phyloP scores from a whole-genome alignment of 176 grass and related monocot species.

The Phyllostachys edulis region DNA sequence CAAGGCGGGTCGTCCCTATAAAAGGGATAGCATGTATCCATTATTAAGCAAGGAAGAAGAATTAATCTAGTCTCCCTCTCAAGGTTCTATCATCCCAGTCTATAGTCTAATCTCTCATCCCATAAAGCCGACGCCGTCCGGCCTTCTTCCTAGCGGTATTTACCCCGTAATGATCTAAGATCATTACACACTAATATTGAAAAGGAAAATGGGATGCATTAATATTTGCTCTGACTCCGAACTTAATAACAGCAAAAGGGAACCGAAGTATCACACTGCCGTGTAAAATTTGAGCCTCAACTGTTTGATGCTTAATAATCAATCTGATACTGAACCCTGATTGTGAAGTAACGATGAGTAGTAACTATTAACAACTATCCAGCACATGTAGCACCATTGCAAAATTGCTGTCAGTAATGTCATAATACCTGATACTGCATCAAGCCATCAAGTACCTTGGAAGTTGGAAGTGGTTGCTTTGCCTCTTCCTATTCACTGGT shows the following conservation, averaged over 20 bases:
- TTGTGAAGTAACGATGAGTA: neutral
- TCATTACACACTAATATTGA: too few relatives aligned
- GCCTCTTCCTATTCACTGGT: neutral
- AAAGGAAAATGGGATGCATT: neutral
- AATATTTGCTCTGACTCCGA: neutral
- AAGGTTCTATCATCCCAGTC: too few relatives aligned
- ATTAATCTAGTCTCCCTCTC: too few relatives aligned
- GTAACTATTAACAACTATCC: neutral
- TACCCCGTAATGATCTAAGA: too few relatives aligned
- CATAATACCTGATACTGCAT: too few relatives aligned
- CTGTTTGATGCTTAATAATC: neutral
- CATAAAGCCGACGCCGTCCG: too few relatives aligned
- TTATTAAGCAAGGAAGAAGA: too few relatives aligned
- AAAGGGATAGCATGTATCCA: too few relatives aligned
- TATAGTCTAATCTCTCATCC: too few relatives aligned
- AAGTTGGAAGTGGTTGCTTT: neutral
- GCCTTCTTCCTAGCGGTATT: too few relatives aligned
- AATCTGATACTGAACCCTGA: neutral
- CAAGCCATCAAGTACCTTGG: neutral
- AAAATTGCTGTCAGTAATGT: neutral
- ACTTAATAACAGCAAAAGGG: neutral
- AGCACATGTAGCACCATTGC: neutral
- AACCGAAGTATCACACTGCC: neutral
- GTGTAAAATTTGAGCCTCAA: neutral
- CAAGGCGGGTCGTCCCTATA: too few relatives aligned